Evolutionary conservation across 441 rosid genomes (phyloP).

Genomic region (Hura crepitans): DNA sequence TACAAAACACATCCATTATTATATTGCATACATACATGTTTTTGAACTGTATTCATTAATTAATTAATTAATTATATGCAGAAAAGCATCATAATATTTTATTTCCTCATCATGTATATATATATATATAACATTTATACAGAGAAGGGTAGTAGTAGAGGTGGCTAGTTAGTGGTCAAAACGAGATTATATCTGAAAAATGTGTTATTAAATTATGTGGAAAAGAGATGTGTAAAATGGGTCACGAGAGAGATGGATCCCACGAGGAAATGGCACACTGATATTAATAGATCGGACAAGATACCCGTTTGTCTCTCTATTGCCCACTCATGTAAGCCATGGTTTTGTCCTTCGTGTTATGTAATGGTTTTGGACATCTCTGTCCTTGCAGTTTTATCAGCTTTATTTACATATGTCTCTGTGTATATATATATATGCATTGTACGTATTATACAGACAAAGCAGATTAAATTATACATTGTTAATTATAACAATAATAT

Average conservation of each 20-base stretch:
- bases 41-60: neutral
- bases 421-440: too few relatives aligned
- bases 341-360: conserved; percentile 25
- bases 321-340: neutral
- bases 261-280: conserved; percentile 38
- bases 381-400: conserved; percentile 12
- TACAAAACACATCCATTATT: conserved; percentile 15
- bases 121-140: neutral
- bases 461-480: too few relatives aligned
- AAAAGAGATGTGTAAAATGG: neutral
- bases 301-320: conserved; percentile 27
- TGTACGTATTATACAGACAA: too few relatives aligned
- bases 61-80: too few relatives aligned
- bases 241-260: conserved; percentile 45
- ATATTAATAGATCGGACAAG: conserved; percentile 39
- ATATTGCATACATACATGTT: neutral
- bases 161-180: too few relatives aligned
- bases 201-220: too few relatives aligned
- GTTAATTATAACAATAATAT: too few relatives aligned
- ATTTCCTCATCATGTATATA: neutral
- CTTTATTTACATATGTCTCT: too few relatives aligned
- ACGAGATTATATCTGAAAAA: too few relatives aligned
- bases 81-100: neutral
- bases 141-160: neutral
- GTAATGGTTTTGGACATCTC: conserved; percentile 20